Evolutionary conservation across 2,329 filamentous ascomycete species (phyloP).

Genomic region (Xylaria sp.): DNA sequence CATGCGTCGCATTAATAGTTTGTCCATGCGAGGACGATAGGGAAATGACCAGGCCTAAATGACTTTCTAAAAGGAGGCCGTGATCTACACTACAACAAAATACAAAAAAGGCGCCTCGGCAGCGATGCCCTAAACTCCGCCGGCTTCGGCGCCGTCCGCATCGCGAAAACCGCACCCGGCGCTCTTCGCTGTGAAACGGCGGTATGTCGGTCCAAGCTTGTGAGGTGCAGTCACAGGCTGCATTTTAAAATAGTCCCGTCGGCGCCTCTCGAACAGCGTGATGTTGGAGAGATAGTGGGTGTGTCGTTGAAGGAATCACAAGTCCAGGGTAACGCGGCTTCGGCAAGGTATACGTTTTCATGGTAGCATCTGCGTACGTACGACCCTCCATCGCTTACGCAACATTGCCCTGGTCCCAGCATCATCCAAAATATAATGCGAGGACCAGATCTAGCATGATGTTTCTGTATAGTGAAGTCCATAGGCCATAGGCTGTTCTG

Average conservation of each 20-base stretch:
- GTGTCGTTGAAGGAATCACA: background rate
- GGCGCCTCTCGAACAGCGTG: background rate
- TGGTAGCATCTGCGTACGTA: background rate
- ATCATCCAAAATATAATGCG: background rate
- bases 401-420: background rate
- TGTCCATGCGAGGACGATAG: constrained; percentile 2
- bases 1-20: constrained; percentile 5
- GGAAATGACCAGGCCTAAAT: constrained; percentile 5
- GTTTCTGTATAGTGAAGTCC: background rate
- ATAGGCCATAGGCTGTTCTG: background rate
- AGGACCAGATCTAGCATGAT: background rate
- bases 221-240: background rate
- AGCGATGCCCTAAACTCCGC: background rate
- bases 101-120: background rate
- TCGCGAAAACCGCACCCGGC: constrained; percentile 6
- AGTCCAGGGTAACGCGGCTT: constrained; percentile 8
- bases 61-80: constrained; percentile 22
- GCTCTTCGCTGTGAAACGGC: constrained; percentile 4
- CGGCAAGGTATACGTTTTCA: background rate
- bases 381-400: background rate
- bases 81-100: constrained; percentile 16
- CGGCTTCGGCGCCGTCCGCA: constrained; percentile 6
- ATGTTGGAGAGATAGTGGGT: background rate
- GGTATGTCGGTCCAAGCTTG: constrained; percentile 13
- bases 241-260: background rate